phyloP scores from a whole-genome alignment of 2,329 filamentous ascomycete species.

The Trichoderma sp. region DNA sequence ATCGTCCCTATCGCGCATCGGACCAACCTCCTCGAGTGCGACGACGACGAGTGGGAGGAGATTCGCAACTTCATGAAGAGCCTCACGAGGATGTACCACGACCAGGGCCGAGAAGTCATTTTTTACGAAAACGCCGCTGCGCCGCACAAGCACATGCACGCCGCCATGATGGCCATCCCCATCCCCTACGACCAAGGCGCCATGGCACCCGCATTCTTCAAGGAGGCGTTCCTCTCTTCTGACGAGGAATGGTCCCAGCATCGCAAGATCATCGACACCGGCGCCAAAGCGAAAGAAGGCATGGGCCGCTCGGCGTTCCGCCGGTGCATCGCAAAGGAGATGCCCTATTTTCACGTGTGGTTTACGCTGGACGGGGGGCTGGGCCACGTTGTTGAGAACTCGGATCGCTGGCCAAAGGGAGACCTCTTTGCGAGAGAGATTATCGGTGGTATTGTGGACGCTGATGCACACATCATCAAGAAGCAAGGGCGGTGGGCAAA shows the following conservation, averaged over 20 bases:
- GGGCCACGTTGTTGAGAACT: slow-evolving; percentile 89
- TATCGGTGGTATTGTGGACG: slow-evolving; percentile 87
- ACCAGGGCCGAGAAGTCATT: slow-evolving; percentile 85
- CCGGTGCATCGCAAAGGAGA: slow-evolving; percentile 82
- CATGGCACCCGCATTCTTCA: slow-evolving; percentile 91
- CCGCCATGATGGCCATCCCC: slow-evolving; percentile 81
- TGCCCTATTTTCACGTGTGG: slow-evolving; percentile 99
- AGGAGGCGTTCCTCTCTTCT: slow-evolving; percentile 82
- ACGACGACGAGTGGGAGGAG: slow-evolving; percentile 99
- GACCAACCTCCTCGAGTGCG: slow-evolving; percentile 91
- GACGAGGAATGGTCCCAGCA: slow-evolving; percentile 97
- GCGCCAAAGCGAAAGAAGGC: slow-evolving; percentile 59
- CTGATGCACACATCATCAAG: slow-evolving; percentile 80
- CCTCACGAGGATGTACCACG: slow-evolving; percentile 90
- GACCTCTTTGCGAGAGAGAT: slow-evolving; percentile 93
- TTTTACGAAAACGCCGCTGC: slow-evolving; percentile 97
- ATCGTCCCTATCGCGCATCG: slow-evolving; percentile 89
- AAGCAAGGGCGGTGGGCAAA: slow-evolving; percentile 83
- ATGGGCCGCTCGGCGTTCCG: slow-evolving; percentile 82
- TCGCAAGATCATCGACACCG: slow-evolving; percentile 89
- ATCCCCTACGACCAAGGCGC: slow-evolving; percentile 90
- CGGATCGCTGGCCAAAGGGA: slow-evolving; percentile 80
- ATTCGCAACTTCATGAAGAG: slow-evolving; percentile 99
- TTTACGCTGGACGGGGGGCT: slow-evolving; percentile 88
- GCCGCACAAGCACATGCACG: slow-evolving; percentile 77